Evolutionary conservation across 169 alveolate species (phyloP), one percentile per base, ranked within the genome.

Genomic region (Cryptosporidium bovis): DNA sequence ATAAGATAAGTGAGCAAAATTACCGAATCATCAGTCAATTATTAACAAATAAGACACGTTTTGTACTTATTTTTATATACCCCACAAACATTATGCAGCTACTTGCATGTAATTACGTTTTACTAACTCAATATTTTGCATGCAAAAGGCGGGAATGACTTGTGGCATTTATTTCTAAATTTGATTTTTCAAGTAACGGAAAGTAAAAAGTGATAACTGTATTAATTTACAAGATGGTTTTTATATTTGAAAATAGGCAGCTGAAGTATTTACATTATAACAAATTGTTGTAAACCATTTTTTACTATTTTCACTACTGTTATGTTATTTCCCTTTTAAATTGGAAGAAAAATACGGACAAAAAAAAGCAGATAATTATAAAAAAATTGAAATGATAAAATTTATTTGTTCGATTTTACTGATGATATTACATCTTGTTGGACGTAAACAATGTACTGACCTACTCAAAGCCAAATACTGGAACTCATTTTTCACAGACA

Each of bases 121-220:
- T 40, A 40, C 48, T 8, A 40, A 40, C 10, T 40, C 10, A 0
- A 40, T 40, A 40, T 40, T 64, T 67, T 67, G 82, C 82, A 67
- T 67, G 82, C 65, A 51, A n/a, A 29, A 31, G 82, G 82, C 82
- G 82, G 65, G 82, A 67, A 67, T 27, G 16, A 65, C 71, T 40
- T 53, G 77, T 65, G 77, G 44, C 29, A 20, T 34, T 65, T 18
- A 40, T 6, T 40, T 40, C 48, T 3, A 40, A 53, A 7, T n/a
- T 53, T 53, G 64, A 53, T n/a, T 53, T n/a, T 20, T 66, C 55
- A 36, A 66, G 82, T 66, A 66, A 40, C 48, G 48, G 48, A 40
- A 40, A 40, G 48, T 40, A 40, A 40, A 40, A 40, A 40, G 48
- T 8, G 1, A 40, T 40, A 8, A 40, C 48, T 40, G 46, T 3